phyloP scores from a whole-genome alignment of 352 stramenopile species.

The Phytophthora tubulina region DNA sequence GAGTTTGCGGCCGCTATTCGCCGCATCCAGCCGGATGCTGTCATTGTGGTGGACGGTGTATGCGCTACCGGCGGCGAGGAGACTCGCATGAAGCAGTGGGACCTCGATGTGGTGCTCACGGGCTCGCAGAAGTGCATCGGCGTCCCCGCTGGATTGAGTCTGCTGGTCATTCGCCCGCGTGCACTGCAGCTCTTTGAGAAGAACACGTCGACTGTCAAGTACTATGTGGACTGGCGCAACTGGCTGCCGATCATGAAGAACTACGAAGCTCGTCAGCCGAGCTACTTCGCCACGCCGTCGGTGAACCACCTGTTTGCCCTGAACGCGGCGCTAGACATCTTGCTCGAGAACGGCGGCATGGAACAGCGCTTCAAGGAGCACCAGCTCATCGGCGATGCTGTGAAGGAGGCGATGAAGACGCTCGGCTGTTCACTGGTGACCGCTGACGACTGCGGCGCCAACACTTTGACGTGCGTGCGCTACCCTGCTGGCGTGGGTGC shows the following conservation, averaged over 20 bases:
- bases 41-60: slow-evolving; percentile 78
- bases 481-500: slow-evolving; percentile 73
- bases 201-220: slow-evolving; percentile 62
- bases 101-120: slow-evolving; percentile 82
- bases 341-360: slow-evolving; percentile 81
- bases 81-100: slow-evolving; percentile 85
- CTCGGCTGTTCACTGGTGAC: slow-evolving; percentile 75
- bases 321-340: slow-evolving; percentile 71
- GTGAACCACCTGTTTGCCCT: slow-evolving; percentile 85
- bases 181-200: slow-evolving; percentile 73
- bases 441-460: slow-evolving; percentile 53
- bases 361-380: slow-evolving; percentile 84
- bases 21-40: slow-evolving; percentile 63
- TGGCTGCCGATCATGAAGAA: slow-evolving; percentile 89
- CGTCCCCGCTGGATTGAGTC: slow-evolving; percentile 71
- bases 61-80: slow-evolving; percentile 77
- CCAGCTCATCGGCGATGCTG: slow-evolving; percentile 57
- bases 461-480: slow-evolving; percentile 81
- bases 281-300: slow-evolving; percentile 82
- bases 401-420: slow-evolving; percentile 76
- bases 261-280: slow-evolving; percentile 79
- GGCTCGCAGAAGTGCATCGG: slow-evolving; percentile 84
- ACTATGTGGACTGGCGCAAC: slow-evolving; percentile 85
- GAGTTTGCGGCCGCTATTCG: slow-evolving; percentile 65
- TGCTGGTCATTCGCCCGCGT: slow-evolving; percentile 75